Percentiles rank a stretch among this genome's conserved stretches.
Evolutionary conservation across 1,284 basidiomycete species (phyloP).

Genomic region (Ganoderma resinaceum): DNA sequence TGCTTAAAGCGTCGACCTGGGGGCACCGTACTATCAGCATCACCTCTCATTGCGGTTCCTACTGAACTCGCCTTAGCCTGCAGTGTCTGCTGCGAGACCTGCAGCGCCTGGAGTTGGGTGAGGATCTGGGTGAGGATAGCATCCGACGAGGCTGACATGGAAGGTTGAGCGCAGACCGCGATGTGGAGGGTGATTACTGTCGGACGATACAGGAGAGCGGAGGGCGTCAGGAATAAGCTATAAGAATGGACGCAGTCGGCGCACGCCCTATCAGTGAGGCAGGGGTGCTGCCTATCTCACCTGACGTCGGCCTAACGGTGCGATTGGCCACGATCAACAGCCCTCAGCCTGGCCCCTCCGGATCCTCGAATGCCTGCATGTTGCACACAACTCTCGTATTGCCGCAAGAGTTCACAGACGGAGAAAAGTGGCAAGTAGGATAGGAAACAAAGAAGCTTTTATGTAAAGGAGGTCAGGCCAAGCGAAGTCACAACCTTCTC

Average conservation of each 20-base stretch:
- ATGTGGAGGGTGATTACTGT: neutral
- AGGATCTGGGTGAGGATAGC: conserved; percentile 77
- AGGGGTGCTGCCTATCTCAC: conserved; percentile 29
- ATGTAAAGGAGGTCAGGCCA: no score
- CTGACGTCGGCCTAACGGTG: conserved; percentile 31
- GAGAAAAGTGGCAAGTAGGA: neutral
- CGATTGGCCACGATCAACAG: conserved; percentile 14
- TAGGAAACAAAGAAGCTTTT: neutral
- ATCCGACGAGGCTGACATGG: conserved; percentile 58
- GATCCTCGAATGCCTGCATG: neutral
- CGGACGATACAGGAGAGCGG: conserved; percentile 21
- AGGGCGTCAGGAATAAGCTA: conserved; percentile 10
- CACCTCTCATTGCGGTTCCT: neutral
- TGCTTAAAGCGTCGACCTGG: conserved; percentile 48
- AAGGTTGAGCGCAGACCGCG: conserved; percentile 6
- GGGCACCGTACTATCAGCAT: neutral
- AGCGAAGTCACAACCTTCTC: no score
- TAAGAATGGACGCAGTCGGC: conserved; percentile 13
- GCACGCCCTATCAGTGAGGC: conserved; percentile 35
- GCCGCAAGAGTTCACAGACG: neutral
- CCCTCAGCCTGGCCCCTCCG: neutral
- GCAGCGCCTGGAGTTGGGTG: conserved; percentile 69
- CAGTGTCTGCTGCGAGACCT: conserved; percentile 74
- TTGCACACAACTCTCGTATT: neutral
- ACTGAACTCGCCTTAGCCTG: conserved; percentile 69